Conservation (phyloP, 257 asterid genomes). For the Solanum tarapatanum region DNA sequence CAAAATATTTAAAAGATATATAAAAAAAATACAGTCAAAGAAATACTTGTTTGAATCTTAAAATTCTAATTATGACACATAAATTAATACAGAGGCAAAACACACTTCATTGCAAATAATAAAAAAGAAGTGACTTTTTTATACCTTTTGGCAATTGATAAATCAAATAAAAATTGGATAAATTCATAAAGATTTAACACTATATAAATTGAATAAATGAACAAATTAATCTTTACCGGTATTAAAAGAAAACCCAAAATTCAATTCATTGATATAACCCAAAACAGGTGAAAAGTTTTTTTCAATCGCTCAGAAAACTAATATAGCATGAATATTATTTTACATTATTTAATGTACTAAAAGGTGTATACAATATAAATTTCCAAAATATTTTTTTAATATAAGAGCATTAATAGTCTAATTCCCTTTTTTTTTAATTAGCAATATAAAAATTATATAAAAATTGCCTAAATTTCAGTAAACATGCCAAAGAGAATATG, state of each 20-base stretch:
- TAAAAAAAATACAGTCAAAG: no score
- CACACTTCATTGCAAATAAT: neutral
- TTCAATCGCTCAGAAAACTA: neutral
- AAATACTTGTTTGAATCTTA: no score
- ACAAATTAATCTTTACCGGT: neutral
- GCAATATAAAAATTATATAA: neutral
- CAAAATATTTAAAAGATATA: neutral
- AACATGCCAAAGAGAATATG: neutral
- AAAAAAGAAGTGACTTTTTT: neutral
- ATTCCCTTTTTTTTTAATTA: neutral
- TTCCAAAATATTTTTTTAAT: neutral
- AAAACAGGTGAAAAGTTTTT: neutral
- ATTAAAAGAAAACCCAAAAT: no score
- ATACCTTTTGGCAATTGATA: neutral
- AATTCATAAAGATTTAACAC: neutral
- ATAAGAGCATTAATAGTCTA: neutral
- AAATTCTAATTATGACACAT: no score
- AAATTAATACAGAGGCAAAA: no score
- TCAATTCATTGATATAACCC: neutral
- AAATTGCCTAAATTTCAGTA: neutral
- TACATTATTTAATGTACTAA: neutral
- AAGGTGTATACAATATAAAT: neutral
- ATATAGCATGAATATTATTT: no score
- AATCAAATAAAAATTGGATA: neutral
- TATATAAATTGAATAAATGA: neutral